Percentiles rank a stretch among this genome's conserved stretches.
Evolutionary conservation across 148 eudicot species (phyloP).

Genomic region (Drosera capensis): DNA sequence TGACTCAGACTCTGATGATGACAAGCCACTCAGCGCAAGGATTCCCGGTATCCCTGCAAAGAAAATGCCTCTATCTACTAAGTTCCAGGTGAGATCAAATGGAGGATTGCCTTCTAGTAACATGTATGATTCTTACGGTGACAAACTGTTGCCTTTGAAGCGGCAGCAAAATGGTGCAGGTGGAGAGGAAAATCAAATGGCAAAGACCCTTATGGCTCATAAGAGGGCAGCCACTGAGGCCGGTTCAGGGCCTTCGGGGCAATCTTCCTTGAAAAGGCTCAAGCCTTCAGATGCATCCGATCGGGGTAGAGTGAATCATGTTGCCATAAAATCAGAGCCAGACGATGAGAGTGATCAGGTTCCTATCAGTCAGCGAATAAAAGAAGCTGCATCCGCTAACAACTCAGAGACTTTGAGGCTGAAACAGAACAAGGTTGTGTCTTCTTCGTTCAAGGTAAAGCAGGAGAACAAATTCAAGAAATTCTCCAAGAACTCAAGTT

Average conservation of each 20-base stretch:
- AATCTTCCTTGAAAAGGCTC: constrained; percentile 42
- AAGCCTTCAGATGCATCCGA: constrained; percentile 41
- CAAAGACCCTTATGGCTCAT: constrained; percentile 21
- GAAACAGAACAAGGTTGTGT: constrained; percentile 22
- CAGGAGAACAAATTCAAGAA: constrained; percentile 51
- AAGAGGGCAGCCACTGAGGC: constrained; percentile 52
- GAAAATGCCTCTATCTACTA: constrained; percentile 54
- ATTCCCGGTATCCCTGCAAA: too few species aligned
- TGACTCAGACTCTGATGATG: too few species aligned
- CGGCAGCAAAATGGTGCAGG: constrained; percentile 59
- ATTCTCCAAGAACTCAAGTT: constrained; percentile 38
- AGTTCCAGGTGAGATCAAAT: constrained; percentile 25
- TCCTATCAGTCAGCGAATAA: constrained; percentile 66
- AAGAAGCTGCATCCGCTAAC: constrained; percentile 35
- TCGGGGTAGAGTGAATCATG: constrained; percentile 29
- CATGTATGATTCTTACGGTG: constrained; percentile 26
- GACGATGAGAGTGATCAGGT: constrained; percentile 52
- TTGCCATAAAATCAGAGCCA: constrained; percentile 32
- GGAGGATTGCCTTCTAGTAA: constrained; percentile 29
- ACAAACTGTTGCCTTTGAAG: constrained; percentile 33
- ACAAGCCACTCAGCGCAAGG: too few species aligned
- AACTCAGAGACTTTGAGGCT: constrained; percentile 34
- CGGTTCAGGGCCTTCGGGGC: constrained; percentile 29
- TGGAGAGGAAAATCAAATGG: constrained; percentile 24
- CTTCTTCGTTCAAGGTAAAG: constrained; percentile 37